These are phyloP conservation scores for Vachellia pachyceras DNA, from an alignment of 306 rosid genomes.

Conservation along the genomic window DNA sequence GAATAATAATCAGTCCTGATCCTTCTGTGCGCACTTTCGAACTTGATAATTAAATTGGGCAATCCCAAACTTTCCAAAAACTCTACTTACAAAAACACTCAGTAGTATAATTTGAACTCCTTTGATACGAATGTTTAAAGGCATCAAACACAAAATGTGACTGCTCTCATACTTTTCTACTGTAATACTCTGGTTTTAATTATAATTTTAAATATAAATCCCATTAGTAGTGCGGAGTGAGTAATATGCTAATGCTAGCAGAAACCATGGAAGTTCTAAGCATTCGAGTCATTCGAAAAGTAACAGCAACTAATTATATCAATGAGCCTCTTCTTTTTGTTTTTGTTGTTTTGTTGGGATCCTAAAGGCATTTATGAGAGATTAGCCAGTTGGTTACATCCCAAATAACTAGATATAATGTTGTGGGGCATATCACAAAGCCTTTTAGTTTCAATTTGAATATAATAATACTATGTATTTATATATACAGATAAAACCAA, in stretches of 20 bases:
- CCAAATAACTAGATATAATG: too few relatives aligned
- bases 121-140: background rate
- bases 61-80: background rate
- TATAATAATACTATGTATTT: background rate
- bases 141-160: background rate
- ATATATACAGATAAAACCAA: background rate
- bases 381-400: background rate
- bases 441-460: background rate
- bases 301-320: background rate
- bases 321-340: background rate
- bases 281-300: background rate
- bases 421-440: background rate
- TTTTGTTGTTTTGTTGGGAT: background rate
- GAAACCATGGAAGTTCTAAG: background rate
- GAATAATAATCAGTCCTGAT: background rate
- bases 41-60: conserved; percentile 1
- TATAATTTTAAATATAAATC: too few relatives aligned
- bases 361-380: background rate
- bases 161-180: background rate
- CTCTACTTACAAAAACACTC: background rate
- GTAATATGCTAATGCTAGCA: background rate
- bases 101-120: background rate
- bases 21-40: background rate
- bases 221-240: too few relatives aligned
- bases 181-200: too few relatives aligned